phyloP scores from a whole-genome alignment of 2,329 filamentous ascomycete species.

The Albifimbria verrucaria region DNA sequence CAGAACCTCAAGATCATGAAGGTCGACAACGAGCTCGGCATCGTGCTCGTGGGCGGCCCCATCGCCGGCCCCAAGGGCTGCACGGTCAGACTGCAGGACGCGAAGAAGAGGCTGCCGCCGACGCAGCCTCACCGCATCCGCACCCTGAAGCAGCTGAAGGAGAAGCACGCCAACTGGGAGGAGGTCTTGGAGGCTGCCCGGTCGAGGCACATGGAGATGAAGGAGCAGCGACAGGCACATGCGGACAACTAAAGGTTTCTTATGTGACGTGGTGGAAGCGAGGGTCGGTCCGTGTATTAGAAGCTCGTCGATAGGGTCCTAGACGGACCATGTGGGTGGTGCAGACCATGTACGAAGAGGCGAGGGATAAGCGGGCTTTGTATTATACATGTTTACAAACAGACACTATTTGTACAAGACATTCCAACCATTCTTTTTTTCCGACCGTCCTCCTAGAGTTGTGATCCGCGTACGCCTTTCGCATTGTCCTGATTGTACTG shows the following conservation, averaged over 20 bases:
- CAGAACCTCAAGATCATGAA: conserved; percentile 89
- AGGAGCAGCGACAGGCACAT: conserved; percentile 40
- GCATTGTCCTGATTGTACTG: no score
- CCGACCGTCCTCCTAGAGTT: background rate
- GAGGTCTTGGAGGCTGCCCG: conserved; percentile 46
- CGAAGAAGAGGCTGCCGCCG: conserved; percentile 75
- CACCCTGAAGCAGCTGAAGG: conserved; percentile 37
- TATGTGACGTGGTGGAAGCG: background rate
- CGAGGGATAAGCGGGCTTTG: conserved; percentile 29
- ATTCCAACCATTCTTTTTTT: conserved; percentile 5
- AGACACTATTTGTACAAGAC: conserved; percentile 22
- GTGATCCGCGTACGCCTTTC: no score
- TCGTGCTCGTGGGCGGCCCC: conserved; percentile 82
- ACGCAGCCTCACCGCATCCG: conserved; percentile 45
- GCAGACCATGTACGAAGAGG: conserved; percentile 15
- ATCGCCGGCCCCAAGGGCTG: conserved; percentile 87
- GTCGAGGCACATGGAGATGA: conserved; percentile 50
- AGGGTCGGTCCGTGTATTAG: background rate
- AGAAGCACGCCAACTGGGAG: conserved; percentile 45
- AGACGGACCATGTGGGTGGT: conserved; percentile 15
- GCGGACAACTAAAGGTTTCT: conserved; percentile 13
- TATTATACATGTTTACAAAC: conserved; percentile 34
- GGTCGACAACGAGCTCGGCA: conserved; percentile 81
- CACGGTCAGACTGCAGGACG: conserved; percentile 82
- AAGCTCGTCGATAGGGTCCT: conserved; percentile 21